A percentile compares a stretch with the other conserved stretches of the same genome.
Evolutionary conservation across 768 basidiomycete species (phyloP).

Genomic region (Mrakia blollopis): DNA sequence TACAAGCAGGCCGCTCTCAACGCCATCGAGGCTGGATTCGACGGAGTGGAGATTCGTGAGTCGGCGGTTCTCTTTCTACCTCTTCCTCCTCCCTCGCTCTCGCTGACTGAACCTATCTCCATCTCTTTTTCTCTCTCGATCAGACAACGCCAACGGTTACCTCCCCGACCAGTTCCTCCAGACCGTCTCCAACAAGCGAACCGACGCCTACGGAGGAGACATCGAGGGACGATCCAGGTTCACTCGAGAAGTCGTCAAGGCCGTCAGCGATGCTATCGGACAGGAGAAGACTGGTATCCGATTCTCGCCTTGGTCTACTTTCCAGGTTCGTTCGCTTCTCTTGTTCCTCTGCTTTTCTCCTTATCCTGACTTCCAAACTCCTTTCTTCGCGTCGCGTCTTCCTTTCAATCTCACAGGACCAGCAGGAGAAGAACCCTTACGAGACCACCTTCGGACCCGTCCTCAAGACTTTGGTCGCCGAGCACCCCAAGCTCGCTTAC

Average conservation of each 20-base stretch:
- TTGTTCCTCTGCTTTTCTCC: not conserved
- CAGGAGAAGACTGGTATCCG: conserved; percentile 55
- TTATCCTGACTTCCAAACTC: not conserved
- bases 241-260: conserved; percentile 53
- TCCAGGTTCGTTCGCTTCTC: conserved; percentile 42
- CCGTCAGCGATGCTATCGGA: conserved; percentile 55
- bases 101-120: not conserved
- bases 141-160: conserved; percentile 18
- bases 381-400: not conserved
- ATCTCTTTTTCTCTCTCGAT: not conserved
- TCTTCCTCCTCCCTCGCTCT: not conserved
- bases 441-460: conserved; percentile 46
- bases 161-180: conserved; percentile 50
- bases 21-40: conserved; percentile 56
- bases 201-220: conserved; percentile 65
- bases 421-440: conserved; percentile 32
- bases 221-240: conserved; percentile 60
- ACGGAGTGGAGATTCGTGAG: conserved; percentile 50
- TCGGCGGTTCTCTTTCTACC: not conserved
- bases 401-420: conserved; percentile 33
- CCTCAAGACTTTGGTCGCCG: conserved; percentile 51
- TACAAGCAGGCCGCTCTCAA: conserved; percentile 51
- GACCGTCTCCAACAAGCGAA: conserved; percentile 55
- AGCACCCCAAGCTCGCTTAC: conserved; percentile 50
- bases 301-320: conserved; percentile 59